Evolutionary conservation across 2,329 filamentous ascomycete species (phyloP).

Genomic region (Microcyclosporella mali): DNA sequence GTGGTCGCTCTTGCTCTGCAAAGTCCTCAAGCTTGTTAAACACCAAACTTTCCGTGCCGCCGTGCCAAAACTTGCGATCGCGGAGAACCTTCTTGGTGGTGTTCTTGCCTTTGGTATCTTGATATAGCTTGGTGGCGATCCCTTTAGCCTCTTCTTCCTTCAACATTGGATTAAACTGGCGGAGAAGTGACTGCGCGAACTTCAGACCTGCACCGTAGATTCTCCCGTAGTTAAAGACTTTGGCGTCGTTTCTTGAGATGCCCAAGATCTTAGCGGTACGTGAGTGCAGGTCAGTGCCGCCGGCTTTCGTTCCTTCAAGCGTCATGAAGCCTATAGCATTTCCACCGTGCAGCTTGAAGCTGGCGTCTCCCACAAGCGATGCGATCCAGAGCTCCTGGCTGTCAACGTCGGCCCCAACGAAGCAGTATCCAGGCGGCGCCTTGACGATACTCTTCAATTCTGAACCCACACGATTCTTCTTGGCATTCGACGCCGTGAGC

Average conservation of each 20-base stretch:
- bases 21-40: conserved; percentile 99
- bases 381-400: conserved; percentile 98
- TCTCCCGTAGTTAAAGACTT: conserved; percentile 97
- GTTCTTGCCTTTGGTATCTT: conserved; percentile 82
- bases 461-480: conserved; percentile 89
- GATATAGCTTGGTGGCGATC: conserved; percentile 75
- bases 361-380: conserved; percentile 86
- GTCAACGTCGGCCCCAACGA: conserved; percentile 95
- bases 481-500: conserved; percentile 96
- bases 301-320: conserved; percentile 87
- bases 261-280: conserved; percentile 87
- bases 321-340: conserved; percentile 99
- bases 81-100: conserved; percentile 67
- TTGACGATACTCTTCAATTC: conserved; percentile 96
- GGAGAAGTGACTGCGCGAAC: conserved; percentile 81
- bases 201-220: conserved; percentile 97
- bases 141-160: conserved; percentile 70
- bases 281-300: conserved; percentile 89
- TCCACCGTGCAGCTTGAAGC: conserved; percentile 89
- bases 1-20: conserved; percentile 83
- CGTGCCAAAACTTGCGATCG: conserved; percentile 82
- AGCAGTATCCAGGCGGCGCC: conserved; percentile 82
- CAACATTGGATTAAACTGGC: conserved; percentile 85
- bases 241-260: conserved; percentile 90
- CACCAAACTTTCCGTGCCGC: conserved; percentile 93